These are phyloP conservation scores for Bolboschoenoplectus hybrid DNA, from an alignment of 202 grass and related monocot genomes.

Conservation along the genomic window DNA sequence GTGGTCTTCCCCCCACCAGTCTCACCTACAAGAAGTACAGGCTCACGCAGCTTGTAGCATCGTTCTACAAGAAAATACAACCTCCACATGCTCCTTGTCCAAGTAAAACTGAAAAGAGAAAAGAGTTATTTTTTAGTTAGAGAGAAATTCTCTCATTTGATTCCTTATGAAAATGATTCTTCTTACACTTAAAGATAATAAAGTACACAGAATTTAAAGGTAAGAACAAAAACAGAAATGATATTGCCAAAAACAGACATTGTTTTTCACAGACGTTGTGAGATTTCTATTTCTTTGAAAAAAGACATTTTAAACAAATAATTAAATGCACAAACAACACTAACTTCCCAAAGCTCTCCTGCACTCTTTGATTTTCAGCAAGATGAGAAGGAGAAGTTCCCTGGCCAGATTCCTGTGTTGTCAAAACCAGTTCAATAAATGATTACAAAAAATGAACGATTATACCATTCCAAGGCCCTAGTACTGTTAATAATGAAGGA, in stretches of 20 bases:
- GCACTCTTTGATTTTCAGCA: conserved; percentile 51
- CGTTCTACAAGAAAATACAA: conserved; percentile 90
- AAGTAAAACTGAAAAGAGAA: conserved; percentile 74
- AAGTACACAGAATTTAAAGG: background rate
- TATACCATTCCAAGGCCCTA: conserved; percentile 4
- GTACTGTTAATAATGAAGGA: background rate
- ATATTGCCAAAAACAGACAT: conserved; percentile 35
- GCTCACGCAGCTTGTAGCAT: conserved; percentile 79
- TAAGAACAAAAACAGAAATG: background rate
- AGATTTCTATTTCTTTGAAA: background rate
- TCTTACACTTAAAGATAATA: background rate
- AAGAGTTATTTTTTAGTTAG: conserved; percentile 14
- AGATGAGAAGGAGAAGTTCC: conserved; percentile 45
- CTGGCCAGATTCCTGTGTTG: conserved; percentile 56
- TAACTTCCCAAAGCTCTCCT: conserved; percentile 76
- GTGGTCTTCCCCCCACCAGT: conserved; percentile 96
- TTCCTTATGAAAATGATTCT: background rate
- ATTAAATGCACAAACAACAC: conserved; percentile 32
- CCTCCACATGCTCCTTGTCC: conserved; percentile 95
- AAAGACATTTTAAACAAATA: conserved; percentile 18
- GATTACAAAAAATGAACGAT: conserved; percentile 18
- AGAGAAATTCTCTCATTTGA: conserved; percentile 10
- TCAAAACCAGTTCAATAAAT: conserved; percentile 38
- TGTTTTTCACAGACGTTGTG: too few species aligned
- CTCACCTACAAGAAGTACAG: conserved; percentile 97